Evolutionary conservation across 2,329 filamentous ascomycete genomes (phyloP).

Genomic region (Chaetomiaceae sp.): DNA sequence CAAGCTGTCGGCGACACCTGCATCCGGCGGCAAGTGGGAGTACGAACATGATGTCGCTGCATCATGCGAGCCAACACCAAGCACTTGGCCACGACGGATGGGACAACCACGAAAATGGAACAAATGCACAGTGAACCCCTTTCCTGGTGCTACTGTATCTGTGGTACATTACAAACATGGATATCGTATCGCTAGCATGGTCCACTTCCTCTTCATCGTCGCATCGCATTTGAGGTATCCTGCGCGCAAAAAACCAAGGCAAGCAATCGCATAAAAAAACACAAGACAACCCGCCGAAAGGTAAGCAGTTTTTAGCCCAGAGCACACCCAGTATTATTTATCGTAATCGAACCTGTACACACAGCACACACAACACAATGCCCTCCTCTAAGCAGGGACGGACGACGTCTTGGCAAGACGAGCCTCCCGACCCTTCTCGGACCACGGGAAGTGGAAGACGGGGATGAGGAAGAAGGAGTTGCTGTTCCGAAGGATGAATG

Average conservation of each 20-base stretch:
- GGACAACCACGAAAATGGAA: too few relatives aligned
- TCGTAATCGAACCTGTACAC: neutral
- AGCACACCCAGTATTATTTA: neutral
- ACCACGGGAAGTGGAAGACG: slow-evolving; percentile 94
- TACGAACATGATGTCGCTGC: too few relatives aligned
- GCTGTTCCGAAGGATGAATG: slow-evolving; percentile 40
- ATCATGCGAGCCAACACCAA: too few relatives aligned
- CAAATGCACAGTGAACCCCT: too few relatives aligned
- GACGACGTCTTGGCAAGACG: slow-evolving; percentile 12
- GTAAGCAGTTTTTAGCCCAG: neutral
- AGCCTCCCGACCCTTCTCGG: slow-evolving; percentile 61
- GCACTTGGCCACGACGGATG: too few relatives aligned
- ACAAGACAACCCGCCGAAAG: neutral
- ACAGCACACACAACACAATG: neutral
- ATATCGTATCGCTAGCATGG: too few relatives aligned
- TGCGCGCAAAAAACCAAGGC: neutral
- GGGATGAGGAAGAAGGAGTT: slow-evolving; percentile 86
- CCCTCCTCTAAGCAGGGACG: slow-evolving; percentile 7
- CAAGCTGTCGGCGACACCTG: too few relatives aligned
- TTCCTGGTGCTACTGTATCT: too few relatives aligned
- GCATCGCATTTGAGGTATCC: neutral
- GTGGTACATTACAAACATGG: too few relatives aligned
- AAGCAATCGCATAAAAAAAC: neutral
- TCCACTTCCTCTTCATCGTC: too few relatives aligned
- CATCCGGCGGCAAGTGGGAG: too few relatives aligned